A percentile compares a stretch with the other conserved stretches of the same genome.
Evolutionary conservation across 1,139 yeast species (phyloP).

Genomic region (Kodamaea arcana): DNA sequence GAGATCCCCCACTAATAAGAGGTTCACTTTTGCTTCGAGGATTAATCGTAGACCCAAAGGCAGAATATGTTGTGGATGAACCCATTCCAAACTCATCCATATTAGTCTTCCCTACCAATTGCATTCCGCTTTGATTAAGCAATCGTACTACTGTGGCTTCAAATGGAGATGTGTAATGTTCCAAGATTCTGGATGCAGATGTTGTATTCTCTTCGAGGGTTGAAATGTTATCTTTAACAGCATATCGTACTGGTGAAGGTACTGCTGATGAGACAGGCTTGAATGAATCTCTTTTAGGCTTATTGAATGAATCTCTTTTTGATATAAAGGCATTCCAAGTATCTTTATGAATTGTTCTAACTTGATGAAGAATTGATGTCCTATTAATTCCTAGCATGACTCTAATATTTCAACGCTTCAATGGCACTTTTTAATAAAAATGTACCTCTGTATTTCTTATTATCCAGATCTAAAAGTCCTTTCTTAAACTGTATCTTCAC

Average conservation of each 20-base stretch:
- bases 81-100: conserved; percentile 99
- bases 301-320: neutral
- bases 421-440: too few relatives aligned
- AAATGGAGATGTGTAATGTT: conserved; percentile 66
- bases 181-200: conserved; percentile 64
- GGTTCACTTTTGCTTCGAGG: conserved; percentile 46
- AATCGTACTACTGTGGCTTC: conserved; percentile 69
- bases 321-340: conserved; percentile 4
- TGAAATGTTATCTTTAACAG: conserved; percentile 72
- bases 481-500: too few relatives aligned
- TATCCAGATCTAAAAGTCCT: too few relatives aligned
- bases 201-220: conserved; percentile 66
- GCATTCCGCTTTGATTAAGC: conserved; percentile 49
- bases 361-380: too few relatives aligned
- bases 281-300: neutral
- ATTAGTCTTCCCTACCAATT: conserved; percentile 78
- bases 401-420: too few relatives aligned
- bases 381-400: too few relatives aligned
- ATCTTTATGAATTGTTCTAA: conserved; percentile 1
- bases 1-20: conserved; percentile 76
- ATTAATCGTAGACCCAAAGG: conserved; percentile 64
- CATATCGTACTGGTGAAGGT: conserved; percentile 3
- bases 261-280: too few relatives aligned
- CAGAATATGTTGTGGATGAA: conserved; percentile 54
- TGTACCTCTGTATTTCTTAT: too few relatives aligned